Conservation (phyloP, 306 rosid species). For the Vigna unguiculata region DNA sequence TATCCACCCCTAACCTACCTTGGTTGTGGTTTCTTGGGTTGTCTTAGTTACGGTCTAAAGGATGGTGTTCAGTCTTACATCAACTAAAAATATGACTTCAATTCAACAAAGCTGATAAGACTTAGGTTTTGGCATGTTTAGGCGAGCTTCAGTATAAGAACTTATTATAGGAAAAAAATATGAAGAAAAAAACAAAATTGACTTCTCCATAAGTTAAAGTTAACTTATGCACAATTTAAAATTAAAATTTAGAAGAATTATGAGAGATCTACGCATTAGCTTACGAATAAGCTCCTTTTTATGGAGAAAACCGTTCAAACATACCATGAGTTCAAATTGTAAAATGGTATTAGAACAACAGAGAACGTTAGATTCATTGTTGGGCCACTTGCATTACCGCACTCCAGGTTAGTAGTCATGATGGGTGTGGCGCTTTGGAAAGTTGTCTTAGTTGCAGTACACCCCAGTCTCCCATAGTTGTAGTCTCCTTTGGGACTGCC, state of each 20-base stretch:
- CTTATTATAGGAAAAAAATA: no score
- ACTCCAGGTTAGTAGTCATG: background rate
- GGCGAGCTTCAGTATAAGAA: no score
- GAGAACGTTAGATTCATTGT: no score
- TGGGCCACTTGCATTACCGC: background rate
- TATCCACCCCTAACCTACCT: background rate
- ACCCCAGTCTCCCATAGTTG: background rate
- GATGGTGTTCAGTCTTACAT: background rate
- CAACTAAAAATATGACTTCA: background rate
- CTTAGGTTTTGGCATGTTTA: background rate
- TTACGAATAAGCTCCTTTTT: no score
- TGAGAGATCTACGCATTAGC: no score
- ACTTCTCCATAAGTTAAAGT: no score
- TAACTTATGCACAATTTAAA: no score
- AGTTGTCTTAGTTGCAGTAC: background rate
- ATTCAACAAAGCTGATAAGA: background rate
- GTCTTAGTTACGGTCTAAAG: background rate
- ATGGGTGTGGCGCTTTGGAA: background rate
- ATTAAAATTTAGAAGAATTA: no score
- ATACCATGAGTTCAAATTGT: background rate
- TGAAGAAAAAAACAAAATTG: no score
- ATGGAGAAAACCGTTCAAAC: no score
- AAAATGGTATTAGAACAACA: background rate
- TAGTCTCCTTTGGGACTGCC: background rate
- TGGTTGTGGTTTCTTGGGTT: background rate